Conservation (phyloP, 352 stramenopile genomes). For the Phytophthora pseudosyringae region DNA sequence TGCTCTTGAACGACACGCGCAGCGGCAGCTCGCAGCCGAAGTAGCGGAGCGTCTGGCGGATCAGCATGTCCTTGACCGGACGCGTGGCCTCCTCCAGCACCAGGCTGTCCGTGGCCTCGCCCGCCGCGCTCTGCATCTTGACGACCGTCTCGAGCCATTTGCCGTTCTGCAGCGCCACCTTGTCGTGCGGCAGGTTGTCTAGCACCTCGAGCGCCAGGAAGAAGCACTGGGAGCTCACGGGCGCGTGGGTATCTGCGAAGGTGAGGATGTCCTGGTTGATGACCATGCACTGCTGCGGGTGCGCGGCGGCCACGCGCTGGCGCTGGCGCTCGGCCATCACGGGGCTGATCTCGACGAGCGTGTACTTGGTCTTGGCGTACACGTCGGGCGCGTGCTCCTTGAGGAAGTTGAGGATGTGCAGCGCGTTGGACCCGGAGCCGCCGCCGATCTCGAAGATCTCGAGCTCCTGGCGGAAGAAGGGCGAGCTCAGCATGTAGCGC, state of each 20-base stretch:
- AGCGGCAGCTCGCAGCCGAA: slow-evolving; percentile 83
- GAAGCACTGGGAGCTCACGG: slow-evolving; percentile 67
- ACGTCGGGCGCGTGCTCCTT: slow-evolving; percentile 71
- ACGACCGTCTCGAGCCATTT: slow-evolving; percentile 84
- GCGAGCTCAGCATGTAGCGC: slow-evolving; percentile 88
- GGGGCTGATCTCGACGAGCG: slow-evolving; percentile 89
- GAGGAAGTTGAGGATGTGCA: slow-evolving; percentile 91
- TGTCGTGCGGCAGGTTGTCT: slow-evolving; percentile 93
- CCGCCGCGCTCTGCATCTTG: slow-evolving; percentile 22
- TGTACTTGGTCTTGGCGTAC: slow-evolving; percentile 87
- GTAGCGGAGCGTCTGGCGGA: slow-evolving; percentile 72
- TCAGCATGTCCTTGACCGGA: slow-evolving; percentile 71
- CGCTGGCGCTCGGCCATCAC: slow-evolving; percentile 86
- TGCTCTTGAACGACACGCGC: slow-evolving; percentile 64
- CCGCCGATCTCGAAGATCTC: slow-evolving; percentile 90
- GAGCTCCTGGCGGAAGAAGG: slow-evolving; percentile 57
- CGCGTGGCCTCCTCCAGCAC: slow-evolving; percentile 55
- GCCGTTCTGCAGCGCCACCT: slow-evolving; percentile 76
- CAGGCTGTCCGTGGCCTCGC: slow-evolving; percentile 6
- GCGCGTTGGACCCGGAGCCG: slow-evolving; percentile 88
- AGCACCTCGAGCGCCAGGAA: slow-evolving; percentile 91
- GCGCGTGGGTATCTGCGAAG: slow-evolving; percentile 63
- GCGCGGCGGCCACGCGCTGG: slow-evolving; percentile 55
- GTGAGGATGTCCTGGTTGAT: slow-evolving; percentile 86
- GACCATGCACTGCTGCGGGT: slow-evolving; percentile 73